Base-by-base conservation (phyloP, 371 early-diverging fungal genomes). In the Mortierella sp. region DNA sequence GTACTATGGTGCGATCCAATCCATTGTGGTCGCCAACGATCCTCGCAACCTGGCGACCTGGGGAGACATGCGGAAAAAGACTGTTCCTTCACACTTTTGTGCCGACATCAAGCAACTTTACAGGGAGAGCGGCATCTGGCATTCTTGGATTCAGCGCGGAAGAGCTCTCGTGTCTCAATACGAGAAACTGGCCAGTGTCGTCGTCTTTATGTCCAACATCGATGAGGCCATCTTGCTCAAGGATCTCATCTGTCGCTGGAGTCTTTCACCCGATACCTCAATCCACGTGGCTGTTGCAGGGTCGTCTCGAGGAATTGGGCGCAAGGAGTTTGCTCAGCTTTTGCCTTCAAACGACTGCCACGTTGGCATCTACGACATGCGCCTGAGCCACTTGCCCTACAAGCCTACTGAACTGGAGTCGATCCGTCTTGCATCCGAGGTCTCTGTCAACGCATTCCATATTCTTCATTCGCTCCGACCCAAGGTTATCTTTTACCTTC, bases 211-310 rank as follows among this genome's bases (percentile, higher is more conserved):
- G 28, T 44, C 79, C 28, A 76, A 48, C 26, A 53, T 59, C 5
- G 77, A 85, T n/a, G 82, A 85, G 54, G 82, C 79, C 4, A 43
- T 34, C 5, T 37, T 85, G 61, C 74, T 85, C 70, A 78, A 77
- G 72, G 82, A 85, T 37, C 81, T 85, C 50, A 85, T 85, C 76
- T 85, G 86, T 74, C 79, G 79, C 69, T 85, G 86, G 86, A 85
- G 86, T 48, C 70, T 81, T 34, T 79, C 82, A n/a, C 82, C 82
- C 11, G 86, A 85, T 16, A 73, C 81, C 34, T 85, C 86, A 13
- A 57, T 85, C 34, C 86, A 85, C 69, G 77, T 85, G n/a, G 86
- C 79, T 19, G 86, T 85, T 10, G 67, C 82, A 37, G 86, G 86
- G 51, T 59, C 79, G 16, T 61, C 69, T 13, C 61, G 79, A 46